phyloP scores from a whole-genome alignment of 345 rosid genomes.

The Luvunga scandens region DNA sequence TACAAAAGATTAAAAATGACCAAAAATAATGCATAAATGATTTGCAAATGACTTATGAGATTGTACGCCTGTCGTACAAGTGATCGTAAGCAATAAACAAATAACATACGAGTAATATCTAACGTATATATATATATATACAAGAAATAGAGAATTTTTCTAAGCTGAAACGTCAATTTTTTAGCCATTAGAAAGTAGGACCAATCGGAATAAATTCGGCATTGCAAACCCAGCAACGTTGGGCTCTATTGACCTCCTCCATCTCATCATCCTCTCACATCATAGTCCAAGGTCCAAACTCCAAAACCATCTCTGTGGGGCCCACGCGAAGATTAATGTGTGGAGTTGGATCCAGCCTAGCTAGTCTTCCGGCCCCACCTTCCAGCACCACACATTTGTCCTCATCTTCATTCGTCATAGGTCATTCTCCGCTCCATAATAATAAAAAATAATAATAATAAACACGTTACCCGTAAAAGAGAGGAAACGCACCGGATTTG shows the following conservation, averaged over 20 bases:
- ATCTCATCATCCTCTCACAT: not conserved
- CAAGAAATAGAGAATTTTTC: too few species aligned
- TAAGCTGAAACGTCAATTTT: too few species aligned
- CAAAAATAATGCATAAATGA: too few species aligned
- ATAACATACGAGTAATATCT: too few species aligned
- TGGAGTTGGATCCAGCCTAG: conserved; percentile 18
- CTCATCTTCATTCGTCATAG: not conserved
- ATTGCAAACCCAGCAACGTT: not conserved
- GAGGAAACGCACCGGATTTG: not conserved
- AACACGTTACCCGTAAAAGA: not conserved
- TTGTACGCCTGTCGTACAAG: too few species aligned
- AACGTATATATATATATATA: too few species aligned
- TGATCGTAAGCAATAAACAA: too few species aligned
- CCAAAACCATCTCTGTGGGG: not conserved
- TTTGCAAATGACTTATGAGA: too few species aligned
- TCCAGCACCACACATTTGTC: not conserved
- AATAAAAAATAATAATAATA: not conserved
- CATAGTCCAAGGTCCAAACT: not conserved
- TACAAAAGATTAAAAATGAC: too few species aligned
- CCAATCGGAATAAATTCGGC: not conserved
- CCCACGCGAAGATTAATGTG: not conserved
- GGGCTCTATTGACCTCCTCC: not conserved
- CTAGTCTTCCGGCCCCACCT: not conserved
- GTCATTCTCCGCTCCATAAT: not conserved
- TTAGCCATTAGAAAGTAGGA: too few species aligned